Conservation (phyloP, 257 asterid species). For the Scutellaria galericulata region DNA sequence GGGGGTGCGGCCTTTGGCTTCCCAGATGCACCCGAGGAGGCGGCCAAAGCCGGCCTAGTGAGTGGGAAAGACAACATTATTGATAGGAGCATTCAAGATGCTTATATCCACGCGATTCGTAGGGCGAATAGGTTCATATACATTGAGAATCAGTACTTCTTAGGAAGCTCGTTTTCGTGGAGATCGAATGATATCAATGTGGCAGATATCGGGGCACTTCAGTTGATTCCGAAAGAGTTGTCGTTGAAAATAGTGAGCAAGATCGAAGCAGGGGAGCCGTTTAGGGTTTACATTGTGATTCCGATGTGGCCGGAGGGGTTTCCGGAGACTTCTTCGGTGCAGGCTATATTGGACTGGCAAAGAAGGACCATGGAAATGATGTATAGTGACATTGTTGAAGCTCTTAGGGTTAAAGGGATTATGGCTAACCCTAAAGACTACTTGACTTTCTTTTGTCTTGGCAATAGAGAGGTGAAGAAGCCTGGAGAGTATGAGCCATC, state of each 20-base stretch:
- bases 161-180: conserved; percentile 75
- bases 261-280: conserved; percentile 66
- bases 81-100: conserved; percentile 81
- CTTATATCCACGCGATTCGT: conserved; percentile 71
- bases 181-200: conserved; percentile 58
- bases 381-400: conserved; percentile 58
- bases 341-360: conserved; percentile 75
- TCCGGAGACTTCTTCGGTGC: conserved; percentile 60
- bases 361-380: conserved; percentile 76
- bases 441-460: conserved; percentile 71
- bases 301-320: conserved; percentile 89
- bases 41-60: conserved; percentile 63
- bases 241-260: conserved; percentile 67
- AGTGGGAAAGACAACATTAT: conserved; percentile 75
- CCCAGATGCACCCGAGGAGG: conserved; percentile 68
- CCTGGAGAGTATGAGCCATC: conserved; percentile 62
- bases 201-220: conserved; percentile 57
- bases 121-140: conserved; percentile 65
- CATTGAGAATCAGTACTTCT: conserved; percentile 77
- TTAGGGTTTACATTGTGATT: conserved; percentile 61
- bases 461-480: conserved; percentile 66
- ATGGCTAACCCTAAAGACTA: conserved; percentile 66
- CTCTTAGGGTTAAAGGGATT: conserved; percentile 62
- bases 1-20: conserved; percentile 84
- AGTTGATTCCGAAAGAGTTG: conserved; percentile 66